Evolutionary conservation across 108 stramenopile species (phyloP).

Genomic region (Skeletonema potamos): DNA sequence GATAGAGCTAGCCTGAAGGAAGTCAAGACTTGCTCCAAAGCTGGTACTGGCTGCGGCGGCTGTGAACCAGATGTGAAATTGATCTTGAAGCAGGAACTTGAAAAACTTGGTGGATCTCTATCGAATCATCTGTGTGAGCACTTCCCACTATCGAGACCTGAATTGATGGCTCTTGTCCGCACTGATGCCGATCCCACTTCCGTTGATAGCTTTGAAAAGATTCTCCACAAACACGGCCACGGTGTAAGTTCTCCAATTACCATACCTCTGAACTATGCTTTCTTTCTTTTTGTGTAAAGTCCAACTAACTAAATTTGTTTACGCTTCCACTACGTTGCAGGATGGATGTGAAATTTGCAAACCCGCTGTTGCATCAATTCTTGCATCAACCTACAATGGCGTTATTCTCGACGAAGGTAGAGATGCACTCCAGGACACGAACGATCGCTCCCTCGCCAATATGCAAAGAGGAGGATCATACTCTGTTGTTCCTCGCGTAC

Average conservation of each 20-base stretch:
- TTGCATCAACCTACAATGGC: conserved; percentile 85
- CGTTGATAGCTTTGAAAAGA: conserved; percentile 84
- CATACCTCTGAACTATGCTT: neutral
- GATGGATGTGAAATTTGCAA: conserved; percentile 94
- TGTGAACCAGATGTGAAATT: conserved; percentile 89
- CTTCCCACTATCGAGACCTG: conserved; percentile 83
- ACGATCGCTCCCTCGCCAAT: conserved; percentile 90
- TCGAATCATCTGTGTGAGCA: conserved; percentile 90
- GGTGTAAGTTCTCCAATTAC: conserved; percentile 39
- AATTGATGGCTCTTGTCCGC: conserved; percentile 85
- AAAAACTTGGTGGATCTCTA: conserved; percentile 78
- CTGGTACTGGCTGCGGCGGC: conserved; percentile 93
- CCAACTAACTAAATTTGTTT: neutral
- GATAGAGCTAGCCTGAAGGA: conserved; percentile 65
- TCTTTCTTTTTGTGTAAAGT: neutral
- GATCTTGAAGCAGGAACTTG: conserved; percentile 74
- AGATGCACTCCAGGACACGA: conserved; percentile 88
- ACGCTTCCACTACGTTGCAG: neutral
- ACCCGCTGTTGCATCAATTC: conserved; percentile 83
- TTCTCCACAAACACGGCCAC: conserved; percentile 79
- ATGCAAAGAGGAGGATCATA: conserved; percentile 96
- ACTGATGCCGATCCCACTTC: conserved; percentile 63
- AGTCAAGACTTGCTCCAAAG: conserved; percentile 86
- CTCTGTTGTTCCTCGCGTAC: conserved; percentile 91
- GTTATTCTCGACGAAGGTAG: conserved; percentile 75